Conservation (phyloP, 2,329 filamentous ascomycete species). For the Drechslera avenae region DNA sequence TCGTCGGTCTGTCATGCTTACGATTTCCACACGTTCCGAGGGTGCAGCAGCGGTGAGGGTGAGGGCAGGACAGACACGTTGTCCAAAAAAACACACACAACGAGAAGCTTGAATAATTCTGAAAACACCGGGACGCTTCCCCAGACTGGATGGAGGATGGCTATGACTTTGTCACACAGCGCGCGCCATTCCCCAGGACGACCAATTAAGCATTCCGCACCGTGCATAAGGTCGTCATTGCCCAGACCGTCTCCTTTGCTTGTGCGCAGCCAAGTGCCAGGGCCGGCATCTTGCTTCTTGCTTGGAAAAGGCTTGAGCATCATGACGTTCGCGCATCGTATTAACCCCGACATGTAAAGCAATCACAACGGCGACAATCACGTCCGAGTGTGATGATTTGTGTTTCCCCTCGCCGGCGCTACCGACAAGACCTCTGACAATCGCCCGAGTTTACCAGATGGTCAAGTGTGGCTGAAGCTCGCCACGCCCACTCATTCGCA, state of each 20-base stretch:
- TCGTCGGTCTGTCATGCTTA: too few species aligned
- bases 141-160: slow-evolving; percentile 2
- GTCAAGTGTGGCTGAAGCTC: slow-evolving; percentile 9
- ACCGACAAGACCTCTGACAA: slow-evolving; percentile 5
- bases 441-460: not conserved
- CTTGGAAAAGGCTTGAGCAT: slow-evolving; percentile 26
- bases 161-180: slow-evolving; percentile 2
- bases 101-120: not conserved
- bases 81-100: too few species aligned
- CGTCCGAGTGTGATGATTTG: slow-evolving; percentile 12
- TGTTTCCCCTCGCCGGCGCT: slow-evolving; percentile 12
- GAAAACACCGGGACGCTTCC: slow-evolving; percentile 5
- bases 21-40: too few species aligned
- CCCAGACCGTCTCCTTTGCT: slow-evolving; percentile 12
- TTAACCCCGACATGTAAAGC: not conserved
- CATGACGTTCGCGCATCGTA: slow-evolving; percentile 25
- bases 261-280: slow-evolving; percentile 23
- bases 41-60: slow-evolving; percentile 2
- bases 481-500: slow-evolving; percentile 4
- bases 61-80: not conserved
- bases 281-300: slow-evolving; percentile 1
- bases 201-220: slow-evolving; percentile 26
- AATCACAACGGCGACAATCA: not conserved
- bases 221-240: slow-evolving; percentile 13
- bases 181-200: slow-evolving; percentile 1